Evolutionary conservation across 441 rosid species (phyloP), one percentile per base, ranked within the genome.

Genomic region (Adansonia gregorii): DNA sequence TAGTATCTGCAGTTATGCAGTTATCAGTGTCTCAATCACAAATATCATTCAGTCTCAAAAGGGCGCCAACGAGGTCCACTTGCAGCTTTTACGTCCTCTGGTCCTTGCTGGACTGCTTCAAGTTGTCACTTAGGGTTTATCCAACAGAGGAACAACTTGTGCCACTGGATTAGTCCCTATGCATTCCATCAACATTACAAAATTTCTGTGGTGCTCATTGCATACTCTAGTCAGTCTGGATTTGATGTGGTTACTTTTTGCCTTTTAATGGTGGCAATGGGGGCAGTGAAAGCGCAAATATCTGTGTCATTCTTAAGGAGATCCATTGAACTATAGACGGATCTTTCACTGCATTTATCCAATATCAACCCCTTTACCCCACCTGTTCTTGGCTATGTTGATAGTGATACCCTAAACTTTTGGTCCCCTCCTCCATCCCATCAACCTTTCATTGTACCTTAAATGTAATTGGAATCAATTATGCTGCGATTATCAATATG

Each of bases 1-100:
- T 1, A 9, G 10, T 76, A 41, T 59, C 39, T 68, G n/a, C 56
- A 46, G 27, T 59, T 17, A 46, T 67, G 39, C 35, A 46, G 78
- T 82, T 79, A 85, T 77, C 80, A 69, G 15, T 11, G 83, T 83
- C 87, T 39, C 51, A 8, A 85, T 85, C 86, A 73, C 11, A 76
- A 54, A 17, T 67, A 70, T 51, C 39, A 31, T 61, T 74, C 54
- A 70, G 76, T 67, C 72, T 75, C 52, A 27, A 83, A 75, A 67
- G 76, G 78, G 82, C 72, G 49, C 72, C 87, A 27, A 79, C 72
- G 51, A 43, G 83, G 85, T 80, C 88, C 88, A 78, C 84, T 67
- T 19, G 43, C 17, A 64, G 80, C 70, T 64, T 41, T 79, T 61
- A 24, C 55, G 83, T 76, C 72, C 72, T 67, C 58, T 73, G 77